Evolutionary conservation across 2,329 filamentous ascomycete genomes (phyloP), one percentile per base, ranked within the genome.

Genomic region (Bisporella sp.): DNA sequence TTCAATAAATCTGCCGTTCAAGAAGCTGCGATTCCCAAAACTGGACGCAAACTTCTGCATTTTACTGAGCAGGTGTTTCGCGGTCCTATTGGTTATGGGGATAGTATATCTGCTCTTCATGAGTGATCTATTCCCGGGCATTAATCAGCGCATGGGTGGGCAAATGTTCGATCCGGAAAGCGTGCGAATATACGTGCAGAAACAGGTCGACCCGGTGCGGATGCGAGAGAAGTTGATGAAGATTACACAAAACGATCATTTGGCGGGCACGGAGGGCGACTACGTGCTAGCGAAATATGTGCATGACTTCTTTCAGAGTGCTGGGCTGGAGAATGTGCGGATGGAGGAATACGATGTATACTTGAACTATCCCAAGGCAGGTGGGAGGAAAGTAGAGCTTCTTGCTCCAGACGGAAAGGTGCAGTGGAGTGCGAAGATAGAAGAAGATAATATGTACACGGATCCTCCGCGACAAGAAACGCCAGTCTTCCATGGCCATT

Each of bases 181-280:
- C 55, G 81, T 97, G 51, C 82, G 89, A 50, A 74, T 79, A 51
- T 88, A 85, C 68, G 78, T 95, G 30, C 82, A 93, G 66, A 74
- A 76, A 45, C 82, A 81, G 59, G 79, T 95, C 57, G 85, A 95
- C 62, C 74, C 80, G 49, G 75, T 76, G 52, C 75, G 77, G 46
- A 85, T 93, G 65, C 78, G 82, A 56, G 83, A 87, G 40, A 87
- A 87, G 51, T 71, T 96, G 53, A 73, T 79, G 61, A 86, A 91
- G 63, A 82, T 92, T 55, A 92, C 89, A 4, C 79, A 79, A 50
- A 96, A 88, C 65, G 87, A 93, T 54, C 93, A 97, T 68, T 77
- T 97, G 55, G 93, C 89, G 2, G 93, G 93, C n/a, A 95, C 90
- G 3, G 85, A 96, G 70, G 93, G 93, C 45, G 92, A 95, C 70